phyloP scores from a whole-genome alignment of 495 filamentous ascomycete genomes.

The Glonium stellatum region DNA sequence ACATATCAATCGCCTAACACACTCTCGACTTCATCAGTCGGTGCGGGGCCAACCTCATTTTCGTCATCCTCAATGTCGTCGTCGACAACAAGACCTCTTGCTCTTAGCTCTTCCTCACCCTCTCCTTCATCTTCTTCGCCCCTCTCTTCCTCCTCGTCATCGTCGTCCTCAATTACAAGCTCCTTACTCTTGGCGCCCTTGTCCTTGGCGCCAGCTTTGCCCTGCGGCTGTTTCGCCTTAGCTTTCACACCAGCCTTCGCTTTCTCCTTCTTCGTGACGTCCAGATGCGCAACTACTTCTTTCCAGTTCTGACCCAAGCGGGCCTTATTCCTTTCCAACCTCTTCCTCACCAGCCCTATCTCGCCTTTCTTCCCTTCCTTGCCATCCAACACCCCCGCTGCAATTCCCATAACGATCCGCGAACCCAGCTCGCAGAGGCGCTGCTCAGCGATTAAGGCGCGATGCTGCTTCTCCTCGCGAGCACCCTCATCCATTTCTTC shows the following conservation, averaged over 20 bases:
- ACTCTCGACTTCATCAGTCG: conserved; percentile 9
- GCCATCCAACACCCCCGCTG: conserved; percentile 61
- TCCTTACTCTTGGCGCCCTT: conserved; percentile 13
- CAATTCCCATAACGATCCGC: conserved; percentile 70
- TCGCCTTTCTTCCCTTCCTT: conserved; percentile 43
- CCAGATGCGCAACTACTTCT: conserved; percentile 66
- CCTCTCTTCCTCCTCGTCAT: conserved; percentile 39
- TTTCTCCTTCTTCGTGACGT: conserved; percentile 45
- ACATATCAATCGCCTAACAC: conserved; percentile 14
- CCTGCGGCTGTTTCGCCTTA: conserved; percentile 25
- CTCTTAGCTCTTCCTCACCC: conserved; percentile 32
- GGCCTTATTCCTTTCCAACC: conserved; percentile 48
- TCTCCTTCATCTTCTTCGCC: conserved; percentile 18
- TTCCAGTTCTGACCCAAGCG: conserved; percentile 66
- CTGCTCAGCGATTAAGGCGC: conserved; percentile 66
- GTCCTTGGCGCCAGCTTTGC: conserved; percentile 10
- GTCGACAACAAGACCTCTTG: neutral
- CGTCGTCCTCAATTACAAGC: conserved; percentile 33
- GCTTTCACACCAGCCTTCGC: conserved; percentile 21
- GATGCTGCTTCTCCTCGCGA: conserved; percentile 32
- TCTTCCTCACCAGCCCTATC: conserved; percentile 44
- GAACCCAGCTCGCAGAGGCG: conserved; percentile 75
- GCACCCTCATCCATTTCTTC: conserved; percentile 32
- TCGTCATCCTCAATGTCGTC: conserved; percentile 7
- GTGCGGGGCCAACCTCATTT: neutral